Evolutionary conservation across 2,329 filamentous ascomycete genomes (phyloP).

Genomic region (Sporothrix pallida): DNA sequence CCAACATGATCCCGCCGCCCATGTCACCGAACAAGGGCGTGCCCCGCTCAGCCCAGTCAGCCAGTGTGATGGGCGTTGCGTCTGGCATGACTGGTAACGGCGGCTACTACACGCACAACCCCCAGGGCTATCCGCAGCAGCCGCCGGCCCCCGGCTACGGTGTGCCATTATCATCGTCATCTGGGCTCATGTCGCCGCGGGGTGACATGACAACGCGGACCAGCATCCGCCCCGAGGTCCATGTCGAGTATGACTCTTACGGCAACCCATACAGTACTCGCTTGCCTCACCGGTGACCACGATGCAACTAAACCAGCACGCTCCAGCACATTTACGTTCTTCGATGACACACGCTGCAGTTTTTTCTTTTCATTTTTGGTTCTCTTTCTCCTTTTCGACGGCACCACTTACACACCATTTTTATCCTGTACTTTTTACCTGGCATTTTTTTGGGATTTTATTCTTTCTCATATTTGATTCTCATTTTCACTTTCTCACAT

Average conservation of each 20-base stretch:
- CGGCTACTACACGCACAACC: neutral
- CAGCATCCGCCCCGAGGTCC: conserved; percentile 9
- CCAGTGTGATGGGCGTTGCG: neutral
- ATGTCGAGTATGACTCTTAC: neutral
- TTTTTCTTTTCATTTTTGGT: no score
- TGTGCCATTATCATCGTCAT: neutral
- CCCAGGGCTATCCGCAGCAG: neutral
- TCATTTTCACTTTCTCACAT: neutral
- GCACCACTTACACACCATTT: neutral
- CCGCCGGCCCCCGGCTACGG: neutral
- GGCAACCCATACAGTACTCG: neutral
- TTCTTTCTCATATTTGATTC: neutral
- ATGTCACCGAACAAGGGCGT: conserved; percentile 32
- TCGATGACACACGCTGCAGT: neutral
- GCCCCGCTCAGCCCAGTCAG: neutral
- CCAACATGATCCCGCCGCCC: conserved; percentile 25
- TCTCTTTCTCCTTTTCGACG: neutral
- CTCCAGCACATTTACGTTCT: neutral
- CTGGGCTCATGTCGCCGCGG: conserved; percentile 20
- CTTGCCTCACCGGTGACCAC: neutral
- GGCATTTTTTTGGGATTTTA: neutral
- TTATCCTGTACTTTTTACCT: conserved; percentile 6
- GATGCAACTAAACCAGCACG: no score
- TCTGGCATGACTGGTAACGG: neutral
- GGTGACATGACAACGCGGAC: conserved; percentile 20